Conservation (phyloP, 1,284 basidiomycete genomes). For the Ganoderma meredithae region DNA sequence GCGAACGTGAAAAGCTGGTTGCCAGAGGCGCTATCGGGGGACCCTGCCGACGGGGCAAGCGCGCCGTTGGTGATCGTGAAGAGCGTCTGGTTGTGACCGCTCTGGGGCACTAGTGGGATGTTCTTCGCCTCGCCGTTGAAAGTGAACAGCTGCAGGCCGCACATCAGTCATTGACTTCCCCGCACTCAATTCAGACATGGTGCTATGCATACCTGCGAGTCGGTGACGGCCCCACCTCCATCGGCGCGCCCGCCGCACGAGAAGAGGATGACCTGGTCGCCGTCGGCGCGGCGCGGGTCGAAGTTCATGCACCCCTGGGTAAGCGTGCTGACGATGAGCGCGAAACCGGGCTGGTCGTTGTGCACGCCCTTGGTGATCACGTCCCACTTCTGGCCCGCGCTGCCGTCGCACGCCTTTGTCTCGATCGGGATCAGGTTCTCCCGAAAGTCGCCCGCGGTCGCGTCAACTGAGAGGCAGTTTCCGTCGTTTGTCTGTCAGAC, state of each 20-base stretch:
- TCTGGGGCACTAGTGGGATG: conserved; percentile 11
- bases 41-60: neutral
- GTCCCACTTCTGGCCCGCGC: conserved; percentile 17
- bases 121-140: conserved; percentile 11
- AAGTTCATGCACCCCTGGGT: conserved; percentile 18
- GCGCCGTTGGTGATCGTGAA: conserved; percentile 9
- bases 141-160: conserved; percentile 4
- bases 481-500: conserved; percentile 5
- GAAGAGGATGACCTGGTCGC: conserved; percentile 21
- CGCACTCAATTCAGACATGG: neutral
- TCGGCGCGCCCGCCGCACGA: conserved; percentile 21
- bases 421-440: conserved; percentile 20
- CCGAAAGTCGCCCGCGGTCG: conserved; percentile 20
- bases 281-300: conserved; percentile 17
- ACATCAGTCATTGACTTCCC: neutral
- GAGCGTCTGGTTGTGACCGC: conserved; percentile 10
- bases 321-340: conserved; percentile 17
- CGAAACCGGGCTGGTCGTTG: conserved; percentile 12
- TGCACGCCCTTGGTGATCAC: conserved; percentile 21
- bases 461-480: conserved; percentile 12
- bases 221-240: conserved; percentile 9
- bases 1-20: conserved; percentile 13
- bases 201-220: conserved; percentile 9
- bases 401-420: conserved; percentile 13
- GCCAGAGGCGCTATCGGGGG: conserved; percentile 9